Evolutionary conservation across 2,329 filamentous ascomycete genomes (phyloP).

Genomic region (Pseudogymnoascus sp.): DNA sequence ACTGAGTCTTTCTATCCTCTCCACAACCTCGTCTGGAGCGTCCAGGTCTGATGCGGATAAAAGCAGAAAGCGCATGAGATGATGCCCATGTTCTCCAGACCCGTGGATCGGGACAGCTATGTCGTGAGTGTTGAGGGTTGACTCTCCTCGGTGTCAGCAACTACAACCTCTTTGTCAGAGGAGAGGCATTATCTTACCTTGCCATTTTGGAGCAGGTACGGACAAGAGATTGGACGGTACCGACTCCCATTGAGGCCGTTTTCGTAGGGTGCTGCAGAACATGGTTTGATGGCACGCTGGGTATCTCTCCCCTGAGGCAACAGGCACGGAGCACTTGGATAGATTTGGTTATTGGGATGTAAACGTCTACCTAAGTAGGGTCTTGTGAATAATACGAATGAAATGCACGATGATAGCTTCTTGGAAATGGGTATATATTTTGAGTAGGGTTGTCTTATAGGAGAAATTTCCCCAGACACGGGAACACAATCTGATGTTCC

Average conservation of each 20-base stretch:
- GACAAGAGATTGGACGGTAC: constrained; percentile 23
- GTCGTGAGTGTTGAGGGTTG: constrained; percentile 24
- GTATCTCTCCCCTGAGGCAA: not conserved
- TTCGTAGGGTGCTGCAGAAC: constrained; percentile 29
- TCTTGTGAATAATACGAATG: not conserved
- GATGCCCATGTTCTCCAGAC: constrained; percentile 3
- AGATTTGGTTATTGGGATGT: not conserved
- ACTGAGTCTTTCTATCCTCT: constrained; percentile 27
- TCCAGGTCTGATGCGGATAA: constrained; percentile 23
- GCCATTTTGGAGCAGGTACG: constrained; percentile 23
- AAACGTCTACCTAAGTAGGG: not conserved
- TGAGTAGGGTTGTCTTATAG: not conserved
- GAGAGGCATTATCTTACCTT: constrained; percentile 19
- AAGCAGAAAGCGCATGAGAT: constrained; percentile 22
- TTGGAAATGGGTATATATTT: not conserved
- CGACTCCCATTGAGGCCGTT: constrained; percentile 24
- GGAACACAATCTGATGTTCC: not conserved
- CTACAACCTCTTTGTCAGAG: not conserved
- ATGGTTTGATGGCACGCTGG: constrained; percentile 15
- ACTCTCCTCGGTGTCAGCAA: constrained; percentile 17
- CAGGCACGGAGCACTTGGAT: not conserved
- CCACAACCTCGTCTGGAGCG: constrained; percentile 10
- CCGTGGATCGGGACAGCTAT: constrained; percentile 21
- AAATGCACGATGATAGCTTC: not conserved
- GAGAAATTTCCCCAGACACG: not conserved